These are phyloP conservation scores for Amaranthus tricolor DNA, from an alignment of 179 eudicot genomes.

Conservation along the genomic window DNA sequence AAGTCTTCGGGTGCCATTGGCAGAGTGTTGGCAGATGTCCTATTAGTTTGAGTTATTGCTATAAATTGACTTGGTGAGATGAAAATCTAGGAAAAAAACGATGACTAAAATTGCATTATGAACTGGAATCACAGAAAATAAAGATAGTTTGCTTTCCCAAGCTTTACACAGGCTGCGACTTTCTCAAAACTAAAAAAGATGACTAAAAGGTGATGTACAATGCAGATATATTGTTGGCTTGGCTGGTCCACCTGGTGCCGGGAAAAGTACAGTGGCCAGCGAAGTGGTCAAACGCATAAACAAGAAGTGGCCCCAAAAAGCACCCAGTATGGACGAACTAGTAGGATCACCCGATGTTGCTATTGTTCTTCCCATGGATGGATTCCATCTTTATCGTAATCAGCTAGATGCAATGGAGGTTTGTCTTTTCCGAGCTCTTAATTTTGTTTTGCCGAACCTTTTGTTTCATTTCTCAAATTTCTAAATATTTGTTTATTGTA, in stretches of 20 bases:
- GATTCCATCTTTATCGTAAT: slow-evolving; percentile 93
- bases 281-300: slow-evolving; percentile 79
- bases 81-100: too few relatives aligned
- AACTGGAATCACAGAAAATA: too few relatives aligned
- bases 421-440: slow-evolving; percentile 1
- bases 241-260: slow-evolving; percentile 99
- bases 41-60: not conserved
- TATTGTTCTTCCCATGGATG: slow-evolving; percentile 93
- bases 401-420: slow-evolving; percentile 96
- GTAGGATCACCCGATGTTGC: slow-evolving; percentile 73
- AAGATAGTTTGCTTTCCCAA: too few relatives aligned
- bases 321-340: slow-evolving; percentile 58
- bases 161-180: not conserved
- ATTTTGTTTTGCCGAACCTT: slow-evolving; percentile 7
- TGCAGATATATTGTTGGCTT: slow-evolving; percentile 86
- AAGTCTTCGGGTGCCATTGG: slow-evolving; percentile 5
- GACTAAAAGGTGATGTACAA: not conserved
- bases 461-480: not conserved
- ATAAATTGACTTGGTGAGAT: too few relatives aligned
- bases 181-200: not conserved
- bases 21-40: not conserved
- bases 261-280: slow-evolving; percentile 87
- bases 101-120: too few relatives aligned
- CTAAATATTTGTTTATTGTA: slow-evolving; percentile 16
- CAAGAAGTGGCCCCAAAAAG: slow-evolving; percentile 70